Conservation (phyloP, 345 rosid genomes). For the Reutealis trisperma region DNA sequence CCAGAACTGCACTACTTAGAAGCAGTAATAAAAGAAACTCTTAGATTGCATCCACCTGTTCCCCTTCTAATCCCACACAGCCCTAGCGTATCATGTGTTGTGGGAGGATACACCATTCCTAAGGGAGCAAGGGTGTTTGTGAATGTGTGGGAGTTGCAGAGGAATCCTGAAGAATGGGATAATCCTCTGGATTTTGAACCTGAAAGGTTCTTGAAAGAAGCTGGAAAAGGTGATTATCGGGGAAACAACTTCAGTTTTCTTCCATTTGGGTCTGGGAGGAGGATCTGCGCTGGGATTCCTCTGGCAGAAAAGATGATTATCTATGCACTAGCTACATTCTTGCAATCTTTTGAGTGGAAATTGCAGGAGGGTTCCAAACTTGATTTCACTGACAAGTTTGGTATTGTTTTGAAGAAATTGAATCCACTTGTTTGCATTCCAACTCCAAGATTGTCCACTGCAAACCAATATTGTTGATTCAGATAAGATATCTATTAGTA, state of each 20-base stretch:
- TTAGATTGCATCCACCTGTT: too few species aligned
- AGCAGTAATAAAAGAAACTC: too few species aligned
- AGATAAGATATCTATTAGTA: not conserved
- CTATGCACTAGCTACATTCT: slow-evolving; percentile 5
- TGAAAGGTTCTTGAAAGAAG: not conserved
- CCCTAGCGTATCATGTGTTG: too few species aligned
- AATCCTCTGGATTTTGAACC: too few species aligned
- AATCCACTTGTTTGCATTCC: slow-evolving; percentile 13
- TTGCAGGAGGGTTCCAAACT: not conserved
- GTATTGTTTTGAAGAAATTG: slow-evolving; percentile 1
- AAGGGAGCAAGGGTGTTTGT: too few species aligned
- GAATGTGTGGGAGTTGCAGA: too few species aligned
- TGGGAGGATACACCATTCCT: too few species aligned
- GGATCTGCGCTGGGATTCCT: slow-evolving; percentile 25
- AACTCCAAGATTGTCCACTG: not conserved
- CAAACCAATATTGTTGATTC: not conserved
- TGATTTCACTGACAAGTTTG: slow-evolving; percentile 17
- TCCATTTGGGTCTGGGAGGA: slow-evolving; percentile 33
- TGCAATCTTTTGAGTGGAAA: slow-evolving; percentile 22
- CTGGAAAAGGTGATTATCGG: too few species aligned
- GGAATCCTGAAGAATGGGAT: too few species aligned
- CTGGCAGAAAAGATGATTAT: slow-evolving; percentile 13
- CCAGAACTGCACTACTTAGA: too few species aligned
- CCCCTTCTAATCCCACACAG: too few species aligned
- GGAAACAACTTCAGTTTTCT: slow-evolving; percentile 6